Conservation (phyloP, 768 basidiomycete species). For the Lentinula boryana region DNA sequence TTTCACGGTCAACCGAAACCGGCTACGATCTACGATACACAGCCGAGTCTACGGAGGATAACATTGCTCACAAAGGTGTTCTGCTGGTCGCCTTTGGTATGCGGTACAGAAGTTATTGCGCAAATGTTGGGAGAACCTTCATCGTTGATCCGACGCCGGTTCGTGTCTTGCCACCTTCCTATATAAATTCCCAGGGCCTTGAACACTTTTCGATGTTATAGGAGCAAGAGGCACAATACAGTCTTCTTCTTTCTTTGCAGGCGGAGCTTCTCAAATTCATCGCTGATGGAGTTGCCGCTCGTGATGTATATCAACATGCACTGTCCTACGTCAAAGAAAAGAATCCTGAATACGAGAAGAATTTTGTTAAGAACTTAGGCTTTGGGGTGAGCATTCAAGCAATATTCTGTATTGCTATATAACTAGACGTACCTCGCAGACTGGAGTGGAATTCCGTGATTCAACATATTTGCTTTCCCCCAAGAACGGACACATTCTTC, state of each 20-base stretch:
- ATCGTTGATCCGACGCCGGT: slow-evolving; percentile 93
- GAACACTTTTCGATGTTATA: slow-evolving; percentile 20
- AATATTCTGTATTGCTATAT: neutral
- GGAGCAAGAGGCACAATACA: slow-evolving; percentile 91
- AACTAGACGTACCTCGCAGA: slow-evolving; percentile 43
- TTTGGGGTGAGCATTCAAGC: slow-evolving; percentile 60
- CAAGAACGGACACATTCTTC: slow-evolving; percentile 70
- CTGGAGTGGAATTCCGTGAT: slow-evolving; percentile 94
- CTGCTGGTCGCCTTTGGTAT: slow-evolving; percentile 84
- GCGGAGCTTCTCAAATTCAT: slow-evolving; percentile 67
- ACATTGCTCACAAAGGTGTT: slow-evolving; percentile 83
- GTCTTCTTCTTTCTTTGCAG: slow-evolving; percentile 72
- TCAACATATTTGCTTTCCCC: slow-evolving; percentile 73
- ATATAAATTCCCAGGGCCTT: neutral
- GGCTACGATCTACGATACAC: slow-evolving; percentile 88
- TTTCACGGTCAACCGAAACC: slow-evolving; percentile 76
- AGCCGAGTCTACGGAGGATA: slow-evolving; percentile 79
- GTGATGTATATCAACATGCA: slow-evolving; percentile 81
- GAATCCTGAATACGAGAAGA: slow-evolving; percentile 74
- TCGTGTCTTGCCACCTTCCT: neutral
- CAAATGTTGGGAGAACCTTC: slow-evolving; percentile 89
- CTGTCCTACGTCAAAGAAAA: slow-evolving; percentile 66
- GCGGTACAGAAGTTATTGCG: slow-evolving; percentile 89
- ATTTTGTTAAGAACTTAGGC: slow-evolving; percentile 86
- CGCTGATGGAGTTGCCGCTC: slow-evolving; percentile 69